phyloP scores from a whole-genome alignment of 352 stramenopile species.

The Phytophthora quininea region DNA sequence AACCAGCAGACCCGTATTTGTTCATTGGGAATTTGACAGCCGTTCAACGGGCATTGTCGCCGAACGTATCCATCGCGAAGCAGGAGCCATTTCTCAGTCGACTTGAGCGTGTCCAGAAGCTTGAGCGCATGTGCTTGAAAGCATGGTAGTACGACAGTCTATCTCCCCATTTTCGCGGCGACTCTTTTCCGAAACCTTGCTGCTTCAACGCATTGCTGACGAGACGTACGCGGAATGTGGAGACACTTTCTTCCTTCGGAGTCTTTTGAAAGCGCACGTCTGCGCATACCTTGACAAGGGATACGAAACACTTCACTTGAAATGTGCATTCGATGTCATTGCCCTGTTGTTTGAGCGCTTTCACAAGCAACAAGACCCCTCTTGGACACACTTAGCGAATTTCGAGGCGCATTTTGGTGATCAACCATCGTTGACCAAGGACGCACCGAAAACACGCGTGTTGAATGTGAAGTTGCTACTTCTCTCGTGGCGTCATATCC shows the following conservation, averaged over 20 bases:
- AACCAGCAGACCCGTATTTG: not conserved
- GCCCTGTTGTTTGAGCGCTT: slow-evolving; percentile 47
- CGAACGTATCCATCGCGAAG: slow-evolving; percentile 36
- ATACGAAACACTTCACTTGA: slow-evolving; percentile 47
- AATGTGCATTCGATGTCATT: slow-evolving; percentile 34
- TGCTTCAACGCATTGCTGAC: slow-evolving; percentile 59
- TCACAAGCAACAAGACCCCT: slow-evolving; percentile 22
- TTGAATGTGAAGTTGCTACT: slow-evolving; percentile 44
- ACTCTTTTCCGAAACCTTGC: slow-evolving; percentile 56
- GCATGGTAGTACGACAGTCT: slow-evolving; percentile 63
- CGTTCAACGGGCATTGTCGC: slow-evolving; percentile 43
- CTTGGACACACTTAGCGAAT: slow-evolving; percentile 8
- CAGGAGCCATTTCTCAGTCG: slow-evolving; percentile 45
- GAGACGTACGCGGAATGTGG: slow-evolving; percentile 47
- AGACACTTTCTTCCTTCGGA: slow-evolving; percentile 63
- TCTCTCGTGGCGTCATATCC: slow-evolving; percentile 62
- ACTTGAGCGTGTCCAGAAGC: slow-evolving; percentile 55
- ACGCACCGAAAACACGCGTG: not conserved
- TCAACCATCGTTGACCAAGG: not conserved
- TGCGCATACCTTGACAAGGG: slow-evolving; percentile 40
- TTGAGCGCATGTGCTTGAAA: slow-evolving; percentile 69
- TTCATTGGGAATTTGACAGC: slow-evolving; percentile 38
- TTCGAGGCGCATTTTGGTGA: slow-evolving; percentile 16
- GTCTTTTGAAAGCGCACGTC: slow-evolving; percentile 56
- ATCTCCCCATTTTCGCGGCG: slow-evolving; percentile 33